A percentile compares a stretch with the other conserved stretches of the same genome.
These are phyloP conservation scores for Calonectria montana DNA, from an alignment of 2,329 filamentous ascomycete genomes.

Conservation along the genomic window DNA sequence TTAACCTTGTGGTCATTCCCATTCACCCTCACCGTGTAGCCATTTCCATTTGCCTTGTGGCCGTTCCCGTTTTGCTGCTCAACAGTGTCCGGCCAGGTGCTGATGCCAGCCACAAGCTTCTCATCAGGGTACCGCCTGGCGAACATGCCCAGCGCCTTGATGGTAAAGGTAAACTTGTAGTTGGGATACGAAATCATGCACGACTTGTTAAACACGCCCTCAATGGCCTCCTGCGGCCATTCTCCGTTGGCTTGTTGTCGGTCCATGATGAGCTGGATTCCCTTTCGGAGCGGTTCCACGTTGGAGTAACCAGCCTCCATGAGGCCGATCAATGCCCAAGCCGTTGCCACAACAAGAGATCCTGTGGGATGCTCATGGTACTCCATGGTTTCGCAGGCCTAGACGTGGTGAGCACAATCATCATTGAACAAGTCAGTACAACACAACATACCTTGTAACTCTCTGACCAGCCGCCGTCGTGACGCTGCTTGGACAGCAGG, in stretches of 20 bases:
- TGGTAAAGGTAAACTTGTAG: constrained; percentile 96
- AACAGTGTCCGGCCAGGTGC: constrained; percentile 17
- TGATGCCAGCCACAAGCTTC: constrained; percentile 53
- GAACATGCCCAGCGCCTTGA: constrained; percentile 95
- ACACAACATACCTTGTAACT: constrained; percentile 75
- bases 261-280: constrained; percentile 83
- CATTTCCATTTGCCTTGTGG: background rate
- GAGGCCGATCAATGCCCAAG: constrained; percentile 86
- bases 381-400: constrained; percentile 80
- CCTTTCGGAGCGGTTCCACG: constrained; percentile 76
- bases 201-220: constrained; percentile 98
- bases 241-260: constrained; percentile 90
- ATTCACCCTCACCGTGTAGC: background rate
- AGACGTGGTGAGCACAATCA: constrained; percentile 29
- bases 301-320: constrained; percentile 87
- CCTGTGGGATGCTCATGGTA: constrained; percentile 80
- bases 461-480: constrained; percentile 96
- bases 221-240: constrained; percentile 95
- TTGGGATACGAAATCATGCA: constrained; percentile 99
- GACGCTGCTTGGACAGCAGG: constrained; percentile 83
- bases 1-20: background rate
- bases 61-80: constrained; percentile 1
- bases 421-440: background rate
- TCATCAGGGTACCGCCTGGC: constrained; percentile 77
- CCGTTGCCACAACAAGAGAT: constrained; percentile 93